Base-by-base conservation (phyloP, 108 stramenopile genomes). In the Epipyxis sp. region DNA sequence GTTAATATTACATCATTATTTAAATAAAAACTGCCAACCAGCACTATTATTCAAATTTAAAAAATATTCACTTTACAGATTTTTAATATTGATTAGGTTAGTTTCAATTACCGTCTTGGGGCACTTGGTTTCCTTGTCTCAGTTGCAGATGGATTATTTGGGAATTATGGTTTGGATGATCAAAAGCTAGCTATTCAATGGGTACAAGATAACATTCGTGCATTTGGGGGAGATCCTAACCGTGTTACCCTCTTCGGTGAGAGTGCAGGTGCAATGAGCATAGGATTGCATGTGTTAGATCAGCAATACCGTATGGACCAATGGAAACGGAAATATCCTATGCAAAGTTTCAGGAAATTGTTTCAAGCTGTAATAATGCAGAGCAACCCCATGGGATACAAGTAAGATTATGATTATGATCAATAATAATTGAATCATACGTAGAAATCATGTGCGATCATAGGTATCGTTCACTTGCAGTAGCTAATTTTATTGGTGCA, bases 211-310 rank as follows among this genome's bases (percentile, higher is more conserved):
- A 90, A 92, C 72, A 91, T 93, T 78, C 76, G 69, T 20, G 59
- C 83, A 20, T 94, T 94, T 84, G 92, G 94, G n/a, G 94, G 94
- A 39, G 89, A 94, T 85, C 87, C 91, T 3, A 62, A 85, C 50
- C 80, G 80, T 65, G 90, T 94, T 43, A 92, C 91, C 10, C 76
- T 94, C 0, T 93, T 93, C 83, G 94, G 94, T 34, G 90, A 88
- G 72, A 90, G 62, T 65, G 91, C 92, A 0, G 94, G 94, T 13
- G 87, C 87, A 40, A 92, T 93, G 81, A 89, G 88, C 80, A 90
- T 91, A 59, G 90, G 90, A 32, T 77, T 91, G 76, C 94, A 94
- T 72, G 41, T 92, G 54, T 59, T 80, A 59, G 78, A 65, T 37
- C 61, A 65, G 25, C 61, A 65, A 37, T 25, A 32, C 6, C 46